Conservation (phyloP, 2,329 filamentous ascomycete species). For the Microsporum ferrugineum region DNA sequence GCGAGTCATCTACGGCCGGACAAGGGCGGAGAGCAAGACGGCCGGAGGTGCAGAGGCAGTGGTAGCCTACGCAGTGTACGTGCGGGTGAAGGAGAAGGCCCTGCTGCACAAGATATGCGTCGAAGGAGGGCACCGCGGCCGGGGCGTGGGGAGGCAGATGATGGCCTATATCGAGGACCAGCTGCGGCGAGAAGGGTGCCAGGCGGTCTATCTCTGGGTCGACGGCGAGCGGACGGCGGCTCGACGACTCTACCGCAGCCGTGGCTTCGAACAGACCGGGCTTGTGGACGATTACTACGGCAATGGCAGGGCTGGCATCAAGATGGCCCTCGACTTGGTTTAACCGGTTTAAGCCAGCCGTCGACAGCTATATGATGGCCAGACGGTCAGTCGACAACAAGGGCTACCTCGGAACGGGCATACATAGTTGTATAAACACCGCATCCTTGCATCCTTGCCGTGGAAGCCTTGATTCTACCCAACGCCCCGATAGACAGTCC, state of each 20-base stretch:
- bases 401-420: too few species aligned
- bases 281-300: constrained; percentile 41
- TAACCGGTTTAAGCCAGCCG: neutral
- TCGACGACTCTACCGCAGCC: constrained; percentile 34
- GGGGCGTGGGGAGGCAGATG: constrained; percentile 38
- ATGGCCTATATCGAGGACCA: constrained; percentile 34
- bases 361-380: neutral
- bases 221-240: constrained; percentile 38
- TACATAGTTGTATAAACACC: too few species aligned
- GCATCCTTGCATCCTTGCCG: too few species aligned
- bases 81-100: constrained; percentile 34
- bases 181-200: constrained; percentile 38
- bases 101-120: constrained; percentile 45
- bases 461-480: too few species aligned
- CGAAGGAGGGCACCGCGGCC: constrained; percentile 34
- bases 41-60: constrained; percentile 15
- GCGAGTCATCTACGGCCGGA: constrained; percentile 29
- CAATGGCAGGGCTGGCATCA: constrained; percentile 37
- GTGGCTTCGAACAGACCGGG: constrained; percentile 38
- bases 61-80: constrained; percentile 39
- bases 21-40: neutral
- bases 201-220: constrained; percentile 42
- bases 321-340: constrained; percentile 23
- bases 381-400: neutral
- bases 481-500: too few species aligned